Conservation (phyloP, 2,329 filamentous ascomycete genomes). For the Ophiostoma novo-ulmi region DNA sequence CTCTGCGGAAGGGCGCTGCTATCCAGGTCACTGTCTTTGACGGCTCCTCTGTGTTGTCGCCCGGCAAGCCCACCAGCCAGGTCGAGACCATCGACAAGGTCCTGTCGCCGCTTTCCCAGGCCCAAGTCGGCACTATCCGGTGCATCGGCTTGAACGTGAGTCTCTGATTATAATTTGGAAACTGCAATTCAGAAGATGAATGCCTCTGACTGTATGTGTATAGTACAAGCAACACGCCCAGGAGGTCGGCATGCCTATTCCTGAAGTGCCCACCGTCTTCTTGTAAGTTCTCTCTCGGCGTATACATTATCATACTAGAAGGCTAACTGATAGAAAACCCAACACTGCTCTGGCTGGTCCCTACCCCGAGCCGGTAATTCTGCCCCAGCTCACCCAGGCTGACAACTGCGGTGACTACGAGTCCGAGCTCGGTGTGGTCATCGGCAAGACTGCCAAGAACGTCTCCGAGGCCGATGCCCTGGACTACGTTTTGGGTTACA, state of each 20-base stretch:
- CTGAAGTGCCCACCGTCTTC: constrained; percentile 53
- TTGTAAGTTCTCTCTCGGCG: neutral
- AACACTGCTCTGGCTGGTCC: constrained; percentile 45
- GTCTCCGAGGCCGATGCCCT: constrained; percentile 42
- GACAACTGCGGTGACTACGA: constrained; percentile 40
- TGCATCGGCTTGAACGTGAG: constrained; percentile 52
- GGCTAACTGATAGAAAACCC: neutral
- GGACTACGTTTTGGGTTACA: constrained; percentile 50
- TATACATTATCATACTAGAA: neutral
- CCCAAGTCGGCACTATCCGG: constrained; percentile 52
- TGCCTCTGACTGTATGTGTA: neutral
- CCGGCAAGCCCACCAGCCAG: constrained; percentile 48
- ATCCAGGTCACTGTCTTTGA: constrained; percentile 54
- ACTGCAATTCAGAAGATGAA: neutral
- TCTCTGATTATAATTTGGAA: neutral
- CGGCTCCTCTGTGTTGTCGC: constrained; percentile 52
- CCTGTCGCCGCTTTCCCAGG: constrained; percentile 46
- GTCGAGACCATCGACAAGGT: constrained; percentile 44
- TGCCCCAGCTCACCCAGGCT: constrained; percentile 50
- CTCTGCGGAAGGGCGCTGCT: constrained; percentile 51
- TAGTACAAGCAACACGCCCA: constrained; percentile 45
- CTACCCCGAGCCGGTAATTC: constrained; percentile 39
- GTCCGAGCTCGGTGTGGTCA: constrained; percentile 36
- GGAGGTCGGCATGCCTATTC: constrained; percentile 49
- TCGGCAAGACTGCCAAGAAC: constrained; percentile 36